Conservation (phyloP, 2,329 filamentous ascomycete genomes). For the Ramularia collo-cygni region DNA sequence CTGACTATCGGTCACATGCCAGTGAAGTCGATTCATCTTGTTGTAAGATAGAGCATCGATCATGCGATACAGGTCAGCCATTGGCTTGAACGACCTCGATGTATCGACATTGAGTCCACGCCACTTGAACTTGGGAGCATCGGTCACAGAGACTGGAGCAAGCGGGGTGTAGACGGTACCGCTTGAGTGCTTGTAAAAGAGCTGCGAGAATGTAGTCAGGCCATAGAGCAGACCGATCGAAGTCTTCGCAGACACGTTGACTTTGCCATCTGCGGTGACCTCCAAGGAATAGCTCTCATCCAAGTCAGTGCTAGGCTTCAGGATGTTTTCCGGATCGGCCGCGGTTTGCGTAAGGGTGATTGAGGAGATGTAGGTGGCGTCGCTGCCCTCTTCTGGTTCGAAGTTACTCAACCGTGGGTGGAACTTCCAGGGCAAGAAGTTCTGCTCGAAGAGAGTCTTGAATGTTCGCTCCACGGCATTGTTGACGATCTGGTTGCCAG, state of each 20-base stretch:
- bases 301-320: conserved; percentile 55
- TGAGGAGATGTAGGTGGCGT: conserved; percentile 46
- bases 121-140: conserved; percentile 67
- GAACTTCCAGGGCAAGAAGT: conserved; percentile 74
- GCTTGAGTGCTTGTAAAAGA: conserved; percentile 66
- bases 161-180: conserved; percentile 59
- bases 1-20: conserved; percentile 77
- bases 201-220: conserved; percentile 70
- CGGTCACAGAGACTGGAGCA: conserved; percentile 65
- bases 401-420: conserved; percentile 56
- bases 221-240: conserved; percentile 64
- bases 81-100: conserved; percentile 62
- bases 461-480: conserved; percentile 50
- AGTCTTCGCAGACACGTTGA: conserved; percentile 57
- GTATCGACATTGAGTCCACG: conserved; percentile 76
- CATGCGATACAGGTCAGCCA: conserved; percentile 62
- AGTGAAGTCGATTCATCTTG: conserved; percentile 76
- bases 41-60: conserved; percentile 71
- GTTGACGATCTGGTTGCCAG: conserved; percentile 33
- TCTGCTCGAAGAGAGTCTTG: conserved; percentile 57
- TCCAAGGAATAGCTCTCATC: conserved; percentile 71
- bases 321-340: conserved; percentile 47
- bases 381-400: conserved; percentile 48
- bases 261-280: conserved; percentile 52
- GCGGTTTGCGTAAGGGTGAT: conserved; percentile 57